These are phyloP conservation scores for Verticillium dahliae DNA, from an alignment of 2,329 filamentous ascomycete species.

Conservation along the genomic window DNA sequence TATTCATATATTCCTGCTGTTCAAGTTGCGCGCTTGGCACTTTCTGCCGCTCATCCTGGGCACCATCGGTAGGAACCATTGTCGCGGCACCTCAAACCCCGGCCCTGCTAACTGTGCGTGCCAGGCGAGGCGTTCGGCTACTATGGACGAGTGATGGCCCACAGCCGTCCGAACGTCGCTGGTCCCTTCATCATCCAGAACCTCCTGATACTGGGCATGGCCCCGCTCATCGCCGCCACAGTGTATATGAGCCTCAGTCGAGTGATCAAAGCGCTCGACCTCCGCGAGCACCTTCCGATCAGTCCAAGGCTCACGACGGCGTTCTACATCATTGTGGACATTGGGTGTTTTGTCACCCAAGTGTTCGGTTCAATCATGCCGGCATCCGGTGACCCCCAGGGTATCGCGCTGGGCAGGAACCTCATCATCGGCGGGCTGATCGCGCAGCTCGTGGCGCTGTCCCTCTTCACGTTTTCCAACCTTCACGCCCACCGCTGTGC, in stretches of 20 bases:
- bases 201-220: constrained; percentile 29
- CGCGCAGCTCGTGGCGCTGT: constrained; percentile 43
- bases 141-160: constrained; percentile 5
- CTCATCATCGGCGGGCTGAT: constrained; percentile 30
- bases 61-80: not conserved
- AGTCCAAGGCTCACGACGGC: constrained; percentile 31
- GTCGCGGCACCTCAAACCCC: not conserved
- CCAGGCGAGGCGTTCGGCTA: constrained; percentile 10
- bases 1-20: not conserved
- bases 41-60: not conserved
- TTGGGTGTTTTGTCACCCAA: constrained; percentile 35
- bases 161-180: not conserved
- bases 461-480: constrained; percentile 28
- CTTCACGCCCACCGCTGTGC: constrained; percentile 2
- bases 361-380: constrained; percentile 23
- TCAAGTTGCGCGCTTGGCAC: not conserved
- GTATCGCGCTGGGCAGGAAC: constrained; percentile 10
- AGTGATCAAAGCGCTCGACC: constrained; percentile 23
- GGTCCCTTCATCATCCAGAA: constrained; percentile 28
- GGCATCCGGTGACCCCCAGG: constrained; percentile 10
- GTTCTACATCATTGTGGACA: constrained; percentile 40
- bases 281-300: constrained; percentile 28
- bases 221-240: constrained; percentile 31
- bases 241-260: constrained; percentile 34
- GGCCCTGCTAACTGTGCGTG: not conserved